Base-by-base conservation (phyloP, 768 basidiomycete genomes). In the Russula foetens region DNA sequence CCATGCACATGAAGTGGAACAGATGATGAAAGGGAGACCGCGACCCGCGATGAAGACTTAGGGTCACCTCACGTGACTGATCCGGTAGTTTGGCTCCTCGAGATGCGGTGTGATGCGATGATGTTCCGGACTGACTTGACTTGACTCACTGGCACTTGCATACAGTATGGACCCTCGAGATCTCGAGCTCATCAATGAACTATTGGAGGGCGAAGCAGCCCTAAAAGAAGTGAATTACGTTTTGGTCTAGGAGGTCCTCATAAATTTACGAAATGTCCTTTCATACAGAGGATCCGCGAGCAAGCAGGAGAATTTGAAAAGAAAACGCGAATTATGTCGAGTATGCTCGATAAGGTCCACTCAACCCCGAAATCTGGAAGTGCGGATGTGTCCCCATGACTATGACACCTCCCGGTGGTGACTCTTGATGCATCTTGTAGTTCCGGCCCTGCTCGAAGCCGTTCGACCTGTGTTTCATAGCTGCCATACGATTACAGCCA, bases 291-390 rank as follows among this genome's bases (percentile, higher is more conserved):
- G 84, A 86, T 92, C 73, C 87, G 82, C 67, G 88, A 88, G 29
- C 83, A 87, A 71, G 84, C 87, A 41, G 78, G 77, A 26, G 82
- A 85, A 67, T 75, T 92, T 2, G 90, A 92, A 71, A 90, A 86
- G 73, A 86, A 84, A 69, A 77, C 83, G 7, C 81, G 90, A 19
- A 77, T 77, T 3, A 84, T 90, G 76, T 76, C 81, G n/a, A 88
- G 87, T n/a, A 69, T 83, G 44, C 75, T 92, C 56, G 90, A 88
- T 75, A 87, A 82, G 66, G 83, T 92, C 14, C 90, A 92, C 67
- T 89, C 88, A 7, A 92, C 90, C 3, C 81, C 82, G 7, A 68
- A 75, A 4, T 73, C 79, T 48, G 76, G 79, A 55, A 75, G 90
- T 91, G 69, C 70, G 80, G 72, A 28, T 41, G 17, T 17, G 12